Conservation (phyloP, 352 stramenopile species). For the Thraustochytrium sp. region DNA sequence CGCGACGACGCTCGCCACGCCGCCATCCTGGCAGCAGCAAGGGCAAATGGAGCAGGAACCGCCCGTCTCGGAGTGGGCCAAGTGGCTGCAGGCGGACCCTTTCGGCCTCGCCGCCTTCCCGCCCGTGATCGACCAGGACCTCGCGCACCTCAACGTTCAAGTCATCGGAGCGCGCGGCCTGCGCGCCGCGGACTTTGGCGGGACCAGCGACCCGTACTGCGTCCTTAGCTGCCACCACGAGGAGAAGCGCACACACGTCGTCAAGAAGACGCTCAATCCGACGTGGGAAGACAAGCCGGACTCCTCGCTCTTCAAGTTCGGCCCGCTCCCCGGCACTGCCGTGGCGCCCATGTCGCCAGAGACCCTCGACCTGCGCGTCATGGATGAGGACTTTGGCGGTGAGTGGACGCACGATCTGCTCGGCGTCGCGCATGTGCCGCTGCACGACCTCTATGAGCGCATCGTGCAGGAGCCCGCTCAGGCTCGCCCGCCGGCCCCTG, state of each 20-base stretch:
- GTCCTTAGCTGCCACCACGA: constrained; percentile 51
- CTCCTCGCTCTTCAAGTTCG: constrained; percentile 45
- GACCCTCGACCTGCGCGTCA: constrained; percentile 12
- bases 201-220: constrained; percentile 53
- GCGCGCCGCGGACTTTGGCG: constrained; percentile 48
- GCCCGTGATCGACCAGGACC: not conserved
- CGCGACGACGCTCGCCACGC: not conserved
- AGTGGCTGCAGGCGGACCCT: constrained; percentile 4
- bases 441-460: constrained; percentile 21
- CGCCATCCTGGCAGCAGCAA: not conserved
- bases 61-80: not conserved
- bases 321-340: not conserved
- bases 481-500: no score
- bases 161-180: constrained; percentile 47
- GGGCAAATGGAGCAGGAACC: not conserved
- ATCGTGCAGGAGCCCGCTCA: not conserved
- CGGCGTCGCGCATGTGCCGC: constrained; percentile 23
- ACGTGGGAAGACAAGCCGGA: constrained; percentile 42
- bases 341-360: not conserved
- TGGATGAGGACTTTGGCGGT: constrained; percentile 24
- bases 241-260: constrained; percentile 47
- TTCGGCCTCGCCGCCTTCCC: constrained; percentile 12
- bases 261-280: constrained; percentile 48
- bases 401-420: constrained; percentile 32
- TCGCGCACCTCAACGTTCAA: constrained; percentile 46